Evolutionary conservation across 345 rosid species (phyloP).

Genomic region (Noccaea bulbosa): DNA sequence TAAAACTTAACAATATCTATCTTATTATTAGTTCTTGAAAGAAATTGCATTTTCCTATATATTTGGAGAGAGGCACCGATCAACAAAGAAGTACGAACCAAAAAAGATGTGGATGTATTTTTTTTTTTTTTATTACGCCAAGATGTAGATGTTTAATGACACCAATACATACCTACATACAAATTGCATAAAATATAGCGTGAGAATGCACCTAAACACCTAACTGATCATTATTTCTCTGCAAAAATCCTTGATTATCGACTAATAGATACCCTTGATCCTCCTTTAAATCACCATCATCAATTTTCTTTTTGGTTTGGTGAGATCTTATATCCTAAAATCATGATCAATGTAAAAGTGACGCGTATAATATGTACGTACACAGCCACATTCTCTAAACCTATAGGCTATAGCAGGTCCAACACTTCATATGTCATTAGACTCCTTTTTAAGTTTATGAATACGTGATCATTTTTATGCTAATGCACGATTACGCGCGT

Average conservation of each 20-base stretch:
- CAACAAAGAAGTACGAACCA: conserved; percentile 42
- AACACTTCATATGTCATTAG: background rate
- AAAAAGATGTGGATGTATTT: conserved; percentile 31
- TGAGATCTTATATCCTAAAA: conserved; percentile 8
- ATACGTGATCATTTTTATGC: conserved; percentile 6
- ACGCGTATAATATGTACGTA: background rate
- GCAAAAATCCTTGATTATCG: background rate
- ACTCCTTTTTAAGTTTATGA: conserved; percentile 21
- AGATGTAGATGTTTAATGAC: conserved; percentile 5
- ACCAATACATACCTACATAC: conserved; percentile 21
- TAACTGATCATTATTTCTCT: conserved; percentile 32
- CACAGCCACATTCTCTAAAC: background rate
- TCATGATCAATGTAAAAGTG: conserved; percentile 19
- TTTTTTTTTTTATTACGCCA: background rate
- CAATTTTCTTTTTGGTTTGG: conserved; percentile 10
- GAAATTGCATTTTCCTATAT: conserved; percentile 8
- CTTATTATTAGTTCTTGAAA: background rate
- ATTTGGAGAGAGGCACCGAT: conserved; percentile 39
- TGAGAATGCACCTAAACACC: conserved; percentile 38
- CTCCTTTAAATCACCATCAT: conserved; percentile 31
- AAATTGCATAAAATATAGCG: conserved; percentile 1
- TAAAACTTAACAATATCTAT: background rate
- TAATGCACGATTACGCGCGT: background rate
- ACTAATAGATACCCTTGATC: conserved; percentile 35
- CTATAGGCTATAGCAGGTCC: too few relatives aligned